These are phyloP conservation scores for Brassica incana DNA, from an alignment of 345 rosid species.

Conservation along the genomic window DNA sequence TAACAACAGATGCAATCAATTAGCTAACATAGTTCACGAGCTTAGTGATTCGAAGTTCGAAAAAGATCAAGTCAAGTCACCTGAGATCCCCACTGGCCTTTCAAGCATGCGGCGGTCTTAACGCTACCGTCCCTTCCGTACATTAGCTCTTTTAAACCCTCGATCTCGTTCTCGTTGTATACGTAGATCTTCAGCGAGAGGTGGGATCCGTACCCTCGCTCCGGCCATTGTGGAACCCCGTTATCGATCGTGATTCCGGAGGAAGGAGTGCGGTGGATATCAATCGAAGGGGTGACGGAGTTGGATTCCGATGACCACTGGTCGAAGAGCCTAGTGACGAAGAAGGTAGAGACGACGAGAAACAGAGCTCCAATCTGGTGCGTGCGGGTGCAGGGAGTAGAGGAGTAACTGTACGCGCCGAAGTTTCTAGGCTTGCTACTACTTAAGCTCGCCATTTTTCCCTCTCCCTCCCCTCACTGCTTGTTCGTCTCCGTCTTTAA, in stretches of 20 bases:
- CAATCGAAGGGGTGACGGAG: conserved; percentile 18
- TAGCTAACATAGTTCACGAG: too few species aligned
- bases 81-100: conserved; percentile 99
- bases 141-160: conserved; percentile 67
- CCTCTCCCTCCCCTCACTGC: neutral
- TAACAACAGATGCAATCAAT: too few species aligned
- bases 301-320: conserved; percentile 37
- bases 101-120: conserved; percentile 58
- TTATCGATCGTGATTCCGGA: conserved; percentile 24
- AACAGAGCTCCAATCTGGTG: conserved; percentile 88
- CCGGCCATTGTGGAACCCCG: conserved; percentile 59
- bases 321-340: conserved; percentile 76
- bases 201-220: conserved; percentile 61
- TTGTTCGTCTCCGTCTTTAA: conserved; percentile 13
- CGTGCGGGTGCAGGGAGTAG: conserved; percentile 70
- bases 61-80: conserved; percentile 46
- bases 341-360: conserved; percentile 68
- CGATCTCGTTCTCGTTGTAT: conserved; percentile 82
- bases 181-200: conserved; percentile 79
- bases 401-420: conserved; percentile 41
- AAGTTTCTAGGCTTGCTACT: conserved; percentile 48
- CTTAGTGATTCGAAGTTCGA: too few species aligned
- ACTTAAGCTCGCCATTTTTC: conserved; percentile 46
- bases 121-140: conserved; percentile 70
- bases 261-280: conserved; percentile 18